Conservation (phyloP, 805 yeast species). For the Wickerhamiella alocasiicola region DNA sequence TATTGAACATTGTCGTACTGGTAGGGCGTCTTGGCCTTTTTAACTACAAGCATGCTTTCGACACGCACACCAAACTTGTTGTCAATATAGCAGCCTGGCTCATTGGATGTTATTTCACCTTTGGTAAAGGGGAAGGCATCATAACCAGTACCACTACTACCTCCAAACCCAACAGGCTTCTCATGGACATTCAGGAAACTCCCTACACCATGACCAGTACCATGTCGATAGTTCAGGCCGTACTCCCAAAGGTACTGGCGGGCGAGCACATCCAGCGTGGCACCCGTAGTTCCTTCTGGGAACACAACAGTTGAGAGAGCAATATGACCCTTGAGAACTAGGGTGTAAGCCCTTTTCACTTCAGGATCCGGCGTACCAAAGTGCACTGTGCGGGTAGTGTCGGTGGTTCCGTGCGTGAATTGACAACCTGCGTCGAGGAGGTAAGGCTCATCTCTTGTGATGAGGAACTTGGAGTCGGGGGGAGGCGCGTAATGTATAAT, state of each 20-base stretch:
- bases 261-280: slow-evolving; percentile 66
- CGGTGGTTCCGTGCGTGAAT: slow-evolving; percentile 89
- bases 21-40: slow-evolving; percentile 29
- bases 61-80: slow-evolving; percentile 81
- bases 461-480: slow-evolving; percentile 40
- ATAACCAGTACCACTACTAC: slow-evolving; percentile 30
- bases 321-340: slow-evolving; percentile 84
- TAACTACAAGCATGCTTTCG: slow-evolving; percentile 66
- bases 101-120: slow-evolving; percentile 77
- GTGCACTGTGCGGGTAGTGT: slow-evolving; percentile 79
- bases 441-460: slow-evolving; percentile 58
- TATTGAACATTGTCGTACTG: slow-evolving; percentile 46
- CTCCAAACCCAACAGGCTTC: slow-evolving; percentile 67
- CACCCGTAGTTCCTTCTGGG: slow-evolving; percentile 66
- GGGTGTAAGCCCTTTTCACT: slow-evolving; percentile 56
- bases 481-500: slow-evolving; percentile 63
- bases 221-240: slow-evolving; percentile 84
- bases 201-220: slow-evolving; percentile 96
- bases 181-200: slow-evolving; percentile 89
- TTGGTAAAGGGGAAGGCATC: slow-evolving; percentile 39
- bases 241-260: slow-evolving; percentile 69
- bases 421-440: slow-evolving; percentile 89
- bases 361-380: slow-evolving; percentile 48
- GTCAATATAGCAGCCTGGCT: slow-evolving; percentile 88
- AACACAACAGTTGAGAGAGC: slow-evolving; percentile 75